Evolutionary conservation across 768 basidiomycete species (phyloP).

Genomic region (Suillus clintonianus): DNA sequence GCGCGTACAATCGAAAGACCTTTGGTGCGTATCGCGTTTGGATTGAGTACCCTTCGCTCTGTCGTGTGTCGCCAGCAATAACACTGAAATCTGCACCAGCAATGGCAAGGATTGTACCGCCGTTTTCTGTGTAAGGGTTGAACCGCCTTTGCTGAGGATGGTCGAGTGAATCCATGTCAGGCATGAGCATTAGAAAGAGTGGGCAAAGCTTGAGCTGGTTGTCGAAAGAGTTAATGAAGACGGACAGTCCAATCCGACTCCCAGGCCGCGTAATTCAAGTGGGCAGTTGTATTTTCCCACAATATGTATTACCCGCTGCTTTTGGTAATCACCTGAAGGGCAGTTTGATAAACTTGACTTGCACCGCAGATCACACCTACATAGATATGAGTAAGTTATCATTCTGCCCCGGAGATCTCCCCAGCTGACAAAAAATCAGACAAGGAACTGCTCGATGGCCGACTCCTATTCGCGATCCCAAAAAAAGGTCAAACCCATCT

Average conservation of each 20-base stretch:
- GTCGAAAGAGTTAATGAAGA: neutral
- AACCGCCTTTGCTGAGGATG: slow-evolving; percentile 63
- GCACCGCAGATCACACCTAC: neutral
- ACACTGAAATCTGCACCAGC: slow-evolving; percentile 92
- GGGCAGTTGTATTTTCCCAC: slow-evolving; percentile 2
- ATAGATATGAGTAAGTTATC: slow-evolving; percentile 27
- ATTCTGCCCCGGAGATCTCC: accelerated
- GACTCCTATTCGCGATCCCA: slow-evolving; percentile 92
- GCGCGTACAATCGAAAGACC: slow-evolving; percentile 85
- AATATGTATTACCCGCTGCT: neutral
- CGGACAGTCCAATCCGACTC: neutral
- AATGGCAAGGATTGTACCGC: slow-evolving; percentile 95
- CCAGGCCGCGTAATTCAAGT: slow-evolving; percentile 16
- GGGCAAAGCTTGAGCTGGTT: neutral
- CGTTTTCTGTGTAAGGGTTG: slow-evolving; percentile 91
- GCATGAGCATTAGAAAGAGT: slow-evolving; percentile 26
- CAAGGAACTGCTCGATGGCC: slow-evolving; percentile 78
- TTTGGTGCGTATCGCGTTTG: slow-evolving; percentile 97
- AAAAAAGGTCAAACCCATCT: slow-evolving; percentile 78
- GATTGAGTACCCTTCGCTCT: slow-evolving; percentile 96
- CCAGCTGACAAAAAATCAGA: slow-evolving; percentile 37
- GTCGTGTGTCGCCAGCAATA: slow-evolving; percentile 95
- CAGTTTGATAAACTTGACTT: neutral
- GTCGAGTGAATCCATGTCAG: slow-evolving; percentile 39
- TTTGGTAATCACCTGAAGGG: slow-evolving; percentile 2